Conservation (phyloP, 768 basidiomycete genomes). For the Kwoniella mangroviensis region DNA sequence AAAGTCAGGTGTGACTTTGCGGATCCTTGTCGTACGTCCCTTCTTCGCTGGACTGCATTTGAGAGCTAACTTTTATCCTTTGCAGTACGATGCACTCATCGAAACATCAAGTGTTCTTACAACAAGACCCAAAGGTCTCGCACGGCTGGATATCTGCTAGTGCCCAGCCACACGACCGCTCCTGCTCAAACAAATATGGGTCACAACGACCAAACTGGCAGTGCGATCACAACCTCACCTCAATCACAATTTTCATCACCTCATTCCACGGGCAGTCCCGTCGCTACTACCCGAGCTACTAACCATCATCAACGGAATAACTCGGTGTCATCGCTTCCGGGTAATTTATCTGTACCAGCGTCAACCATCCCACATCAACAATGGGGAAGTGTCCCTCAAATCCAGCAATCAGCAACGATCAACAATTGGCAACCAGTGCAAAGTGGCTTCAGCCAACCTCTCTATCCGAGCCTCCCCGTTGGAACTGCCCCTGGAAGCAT, state of each 20-base stretch:
- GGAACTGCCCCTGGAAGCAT: conserved; percentile 11
- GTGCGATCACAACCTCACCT: conserved; percentile 27
- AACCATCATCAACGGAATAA: conserved; percentile 16
- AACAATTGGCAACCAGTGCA: background rate
- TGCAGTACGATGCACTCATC: conserved; percentile 44
- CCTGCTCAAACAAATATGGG: background rate
- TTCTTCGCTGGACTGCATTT: background rate
- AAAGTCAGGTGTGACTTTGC: conserved; percentile 55
- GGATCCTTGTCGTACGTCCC: conserved; percentile 51
- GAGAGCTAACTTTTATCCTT: background rate
- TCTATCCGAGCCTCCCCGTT: background rate
- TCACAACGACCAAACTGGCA: background rate
- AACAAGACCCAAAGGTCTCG: conserved; percentile 41
- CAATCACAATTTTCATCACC: conserved; percentile 45
- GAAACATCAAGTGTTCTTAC: conserved; percentile 42
- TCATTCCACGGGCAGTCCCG: conserved; percentile 27
- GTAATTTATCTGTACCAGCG: background rate
- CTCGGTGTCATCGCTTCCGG: conserved; percentile 19
- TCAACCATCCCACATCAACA: background rate
- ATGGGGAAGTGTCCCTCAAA: conserved; percentile 10
- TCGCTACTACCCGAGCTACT: background rate
- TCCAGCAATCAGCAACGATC: background rate
- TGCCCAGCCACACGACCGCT: conserved; percentile 3
- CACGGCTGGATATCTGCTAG: conserved; percentile 19
- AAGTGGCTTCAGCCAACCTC: background rate